phyloP scores from a whole-genome alignment of 1,284 basidiomycete genomes.

The Singerocomus inundabilis region DNA sequence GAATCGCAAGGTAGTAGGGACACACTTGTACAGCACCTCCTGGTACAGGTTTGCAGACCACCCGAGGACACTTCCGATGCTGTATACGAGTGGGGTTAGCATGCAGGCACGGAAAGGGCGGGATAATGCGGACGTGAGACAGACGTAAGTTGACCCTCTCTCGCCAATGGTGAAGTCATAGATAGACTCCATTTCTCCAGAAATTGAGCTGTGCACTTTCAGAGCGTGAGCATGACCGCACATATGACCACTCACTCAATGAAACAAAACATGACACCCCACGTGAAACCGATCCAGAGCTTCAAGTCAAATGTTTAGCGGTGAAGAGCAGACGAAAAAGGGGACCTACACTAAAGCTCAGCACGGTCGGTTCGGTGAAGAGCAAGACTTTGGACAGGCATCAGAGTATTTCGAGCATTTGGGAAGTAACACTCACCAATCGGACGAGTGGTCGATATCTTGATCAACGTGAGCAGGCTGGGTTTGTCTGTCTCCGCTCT shows the following conservation, averaged over 20 bases:
- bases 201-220: conserved; percentile 41
- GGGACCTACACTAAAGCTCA: conserved; percentile 48
- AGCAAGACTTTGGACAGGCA: conserved; percentile 42
- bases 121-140: conserved; percentile 41
- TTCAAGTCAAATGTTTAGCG: conserved; percentile 20
- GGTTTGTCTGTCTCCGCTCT: conserved; percentile 49
- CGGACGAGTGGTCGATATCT: conserved; percentile 52
- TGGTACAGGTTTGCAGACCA: conserved; percentile 38
- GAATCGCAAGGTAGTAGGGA: background rate
- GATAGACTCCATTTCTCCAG: conserved; percentile 48
- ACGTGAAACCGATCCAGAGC: conserved; percentile 61
- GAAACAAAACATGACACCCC: conserved; percentile 62
- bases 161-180: conserved; percentile 52
- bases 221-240: background rate
- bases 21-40: conserved; percentile 47
- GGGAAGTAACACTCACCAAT: conserved; percentile 38
- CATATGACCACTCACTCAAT: conserved; percentile 41
- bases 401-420: conserved; percentile 8
- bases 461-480: conserved; percentile 44
- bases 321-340: background rate
- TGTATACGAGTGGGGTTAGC: conserved; percentile 12
- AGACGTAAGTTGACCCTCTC: conserved; percentile 49
- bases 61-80: conserved; percentile 30
- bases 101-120: background rate
- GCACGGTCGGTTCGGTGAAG: conserved; percentile 60